Evolutionary conservation across 805 yeast genomes (phyloP).

Genomic region (Yamadazyma philogaea): DNA sequence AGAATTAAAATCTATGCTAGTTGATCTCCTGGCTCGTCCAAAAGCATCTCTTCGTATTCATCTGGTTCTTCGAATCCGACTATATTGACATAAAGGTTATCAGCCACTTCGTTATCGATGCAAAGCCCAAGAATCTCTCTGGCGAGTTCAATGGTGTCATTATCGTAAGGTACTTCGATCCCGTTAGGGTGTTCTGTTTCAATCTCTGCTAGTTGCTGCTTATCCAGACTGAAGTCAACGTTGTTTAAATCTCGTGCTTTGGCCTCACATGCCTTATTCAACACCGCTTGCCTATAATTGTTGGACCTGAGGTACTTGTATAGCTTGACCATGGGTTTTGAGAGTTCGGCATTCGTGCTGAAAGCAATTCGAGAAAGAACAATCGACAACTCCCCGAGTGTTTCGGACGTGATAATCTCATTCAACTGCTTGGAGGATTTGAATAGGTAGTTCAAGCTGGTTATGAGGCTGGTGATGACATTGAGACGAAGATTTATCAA

Average conservation of each 20-base stretch:
- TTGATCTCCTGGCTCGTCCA: background rate
- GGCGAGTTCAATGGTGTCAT: conserved; percentile 63
- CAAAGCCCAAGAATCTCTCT: conserved; percentile 66
- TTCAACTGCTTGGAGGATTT: conserved; percentile 30
- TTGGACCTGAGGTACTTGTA: conserved; percentile 34
- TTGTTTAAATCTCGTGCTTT: conserved; percentile 39
- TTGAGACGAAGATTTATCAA: conserved; percentile 34
- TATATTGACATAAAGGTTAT: conserved; percentile 67
- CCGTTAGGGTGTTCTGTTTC: conserved; percentile 54
- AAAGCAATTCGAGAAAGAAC: conserved; percentile 53
- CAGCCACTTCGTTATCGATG: conserved; percentile 76
- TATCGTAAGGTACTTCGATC: conserved; percentile 58
- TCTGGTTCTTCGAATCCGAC: conserved; percentile 16
- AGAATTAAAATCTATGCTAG: background rate
- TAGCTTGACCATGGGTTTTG: conserved; percentile 35
- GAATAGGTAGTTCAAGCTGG: conserved; percentile 37
- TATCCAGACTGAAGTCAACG: conserved; percentile 15
- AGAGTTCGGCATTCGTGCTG: conserved; percentile 39
- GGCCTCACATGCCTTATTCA: conserved; percentile 45
- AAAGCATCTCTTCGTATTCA: conserved; percentile 1
- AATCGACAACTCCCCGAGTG: conserved; percentile 46
- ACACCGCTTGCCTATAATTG: conserved; percentile 29
- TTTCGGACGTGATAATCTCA: conserved; percentile 37
- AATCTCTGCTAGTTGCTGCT: conserved; percentile 25
- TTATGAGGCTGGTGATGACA: conserved; percentile 40